Evolutionary conservation across 2,329 filamentous ascomycete species (phyloP), one percentile per base, ranked within the genome.

Genomic region (Raffaelea albimanens): DNA sequence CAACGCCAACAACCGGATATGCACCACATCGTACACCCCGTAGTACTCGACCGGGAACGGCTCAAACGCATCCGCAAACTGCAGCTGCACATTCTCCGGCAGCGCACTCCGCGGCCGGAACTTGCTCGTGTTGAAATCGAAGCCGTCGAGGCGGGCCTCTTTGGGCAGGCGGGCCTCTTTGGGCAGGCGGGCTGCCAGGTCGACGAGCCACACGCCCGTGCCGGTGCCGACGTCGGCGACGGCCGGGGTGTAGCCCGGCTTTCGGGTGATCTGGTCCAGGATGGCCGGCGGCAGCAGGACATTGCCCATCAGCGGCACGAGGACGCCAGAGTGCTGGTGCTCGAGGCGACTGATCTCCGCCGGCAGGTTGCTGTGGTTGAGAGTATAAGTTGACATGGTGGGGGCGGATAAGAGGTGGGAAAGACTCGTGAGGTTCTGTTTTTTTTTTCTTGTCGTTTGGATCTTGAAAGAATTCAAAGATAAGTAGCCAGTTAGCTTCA

Each of bases 161-260:
- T 40, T 21, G 7, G 48, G n/a, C n/a, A n/a, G n/a, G 45, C 34
- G 45, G 13, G 48, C 43, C 2, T 33, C 23, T 3, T 36, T 18
- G 5, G 48, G 45, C 29, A 52, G 41, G 34, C 25, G 8, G 8
- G 23, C 9, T 18, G 48, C 46, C n/a, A 52, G 33, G 13, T 52
- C 51, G 25, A 33, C 48, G 8, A 52, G 51, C 51, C 51, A 52
- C 22, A 52, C 23, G 23, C 51, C 51, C 2, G 48, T 50, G 23
- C 51, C 51, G 7, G 48, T 50, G 29, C 45, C 48, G 13, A 52
- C 25, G 34, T 51, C 49, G 39, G 49, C 49, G 4, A 51, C 43
- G 29, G 41, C 38, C 2, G 40, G 43, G 8, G 38, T 13, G 7
- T 13, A 7, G 25, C 13, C 25, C 7, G 25, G 13, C 25, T 29